Conservation (phyloP, 2,329 filamentous ascomycete species). For the Aspergillus caelatus region DNA sequence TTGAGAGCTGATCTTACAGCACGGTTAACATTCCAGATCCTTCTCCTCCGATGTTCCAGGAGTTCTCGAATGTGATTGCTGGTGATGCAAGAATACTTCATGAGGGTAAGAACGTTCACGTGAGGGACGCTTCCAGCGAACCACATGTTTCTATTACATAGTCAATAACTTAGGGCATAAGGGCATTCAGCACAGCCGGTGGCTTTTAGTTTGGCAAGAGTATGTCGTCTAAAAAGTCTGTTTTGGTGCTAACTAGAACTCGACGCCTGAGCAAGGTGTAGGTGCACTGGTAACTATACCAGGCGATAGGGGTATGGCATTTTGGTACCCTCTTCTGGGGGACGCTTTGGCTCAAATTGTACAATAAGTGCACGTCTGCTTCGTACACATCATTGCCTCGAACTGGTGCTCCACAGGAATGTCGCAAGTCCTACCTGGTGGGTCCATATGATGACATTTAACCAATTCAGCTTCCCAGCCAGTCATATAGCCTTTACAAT, state of each 20-base stretch:
- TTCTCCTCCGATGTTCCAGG: background rate
- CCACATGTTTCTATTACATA: background rate
- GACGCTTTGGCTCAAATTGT: background rate
- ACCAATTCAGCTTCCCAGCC: too few species aligned
- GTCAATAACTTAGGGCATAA: background rate
- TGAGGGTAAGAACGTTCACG: background rate
- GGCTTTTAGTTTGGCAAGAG: too few species aligned
- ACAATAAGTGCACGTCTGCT: background rate
- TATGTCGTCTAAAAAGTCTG: too few species aligned
- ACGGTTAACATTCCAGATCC: background rate
- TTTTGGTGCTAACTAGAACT: background rate
- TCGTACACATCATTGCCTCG: background rate
- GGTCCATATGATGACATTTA: background rate
- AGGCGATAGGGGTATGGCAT: background rate
- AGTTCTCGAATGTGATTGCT: background rate
- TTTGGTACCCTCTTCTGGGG: background rate
- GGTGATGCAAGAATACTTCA: background rate
- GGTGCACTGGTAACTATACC: background rate
- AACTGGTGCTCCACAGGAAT: background rate
- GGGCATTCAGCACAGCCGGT: too few species aligned
- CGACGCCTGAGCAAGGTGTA: background rate
- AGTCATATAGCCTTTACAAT: too few species aligned
- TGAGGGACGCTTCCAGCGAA: background rate
- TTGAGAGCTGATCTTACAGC: too few species aligned
- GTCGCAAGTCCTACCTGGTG: background rate